Evolutionary conservation across 2,329 filamentous ascomycete genomes (phyloP).

Genomic region (Aspergillus brunneoviolaceus): DNA sequence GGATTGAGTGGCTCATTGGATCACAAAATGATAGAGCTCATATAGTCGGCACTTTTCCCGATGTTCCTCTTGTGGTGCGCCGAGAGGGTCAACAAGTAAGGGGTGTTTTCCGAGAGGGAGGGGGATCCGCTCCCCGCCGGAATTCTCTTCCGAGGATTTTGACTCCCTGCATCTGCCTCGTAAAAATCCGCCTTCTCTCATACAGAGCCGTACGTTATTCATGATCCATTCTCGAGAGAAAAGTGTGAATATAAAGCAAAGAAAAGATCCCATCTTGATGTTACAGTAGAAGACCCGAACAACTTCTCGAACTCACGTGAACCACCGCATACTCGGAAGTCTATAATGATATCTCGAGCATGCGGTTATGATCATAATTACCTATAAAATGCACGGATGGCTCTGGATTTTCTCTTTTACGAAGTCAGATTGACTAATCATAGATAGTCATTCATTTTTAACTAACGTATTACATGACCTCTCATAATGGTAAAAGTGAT

Average conservation of each 20-base stretch:
- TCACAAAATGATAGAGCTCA: background rate
- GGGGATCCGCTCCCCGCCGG: background rate
- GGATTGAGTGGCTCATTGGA: too few relatives aligned
- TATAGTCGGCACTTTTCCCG: too few relatives aligned
- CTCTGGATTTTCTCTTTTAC: background rate
- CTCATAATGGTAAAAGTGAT: background rate
- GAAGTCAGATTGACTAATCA: background rate
- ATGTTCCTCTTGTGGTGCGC: too few relatives aligned
- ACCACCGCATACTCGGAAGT: background rate
- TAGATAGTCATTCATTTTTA: conserved; percentile 3
- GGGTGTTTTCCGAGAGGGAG: background rate
- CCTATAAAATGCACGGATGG: background rate
- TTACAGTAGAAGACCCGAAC: background rate
- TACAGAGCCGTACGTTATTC: too few relatives aligned
- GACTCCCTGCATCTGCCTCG: background rate
- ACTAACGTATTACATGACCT: conserved; percentile 1
- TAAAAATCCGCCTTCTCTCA: background rate
- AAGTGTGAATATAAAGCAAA: too few relatives aligned
- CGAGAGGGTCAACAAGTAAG: too few relatives aligned
- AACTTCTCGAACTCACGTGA: background rate
- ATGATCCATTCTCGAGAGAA: too few relatives aligned
- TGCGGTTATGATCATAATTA: too few relatives aligned
- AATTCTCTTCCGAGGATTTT: background rate
- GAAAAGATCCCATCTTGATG: too few relatives aligned
- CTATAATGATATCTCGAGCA: background rate